Conservation (phyloP, 176 grass and related monocot species). For the Avena sativa region DNA sequence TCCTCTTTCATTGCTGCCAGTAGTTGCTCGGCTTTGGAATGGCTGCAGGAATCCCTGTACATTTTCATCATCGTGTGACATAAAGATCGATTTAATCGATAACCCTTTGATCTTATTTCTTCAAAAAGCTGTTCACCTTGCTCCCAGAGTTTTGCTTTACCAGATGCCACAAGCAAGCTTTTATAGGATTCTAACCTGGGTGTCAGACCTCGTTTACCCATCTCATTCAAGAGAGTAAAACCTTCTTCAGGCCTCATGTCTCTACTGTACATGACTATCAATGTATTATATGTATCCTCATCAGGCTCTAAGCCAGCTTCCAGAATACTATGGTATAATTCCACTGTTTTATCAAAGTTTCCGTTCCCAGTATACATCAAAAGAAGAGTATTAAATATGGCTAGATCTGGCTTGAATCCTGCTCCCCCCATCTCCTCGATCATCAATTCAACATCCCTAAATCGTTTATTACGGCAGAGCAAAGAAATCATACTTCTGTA, state of each 20-base stretch:
- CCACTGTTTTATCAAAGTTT: slow-evolving; percentile 72
- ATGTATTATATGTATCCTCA: slow-evolving; percentile 88
- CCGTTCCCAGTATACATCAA: slow-evolving; percentile 77
- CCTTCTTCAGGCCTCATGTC: slow-evolving; percentile 81
- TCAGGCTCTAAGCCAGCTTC: slow-evolving; percentile 72
- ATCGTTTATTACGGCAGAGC: slow-evolving; percentile 71
- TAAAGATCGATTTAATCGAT: slow-evolving; percentile 72
- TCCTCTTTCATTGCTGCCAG: slow-evolving; percentile 82
- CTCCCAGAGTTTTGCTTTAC: slow-evolving; percentile 79
- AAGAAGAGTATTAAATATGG: slow-evolving; percentile 75
- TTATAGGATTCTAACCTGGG: slow-evolving; percentile 89
- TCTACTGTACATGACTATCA: slow-evolving; percentile 93
- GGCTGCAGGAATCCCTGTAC: slow-evolving; percentile 77
- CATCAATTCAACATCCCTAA: slow-evolving; percentile 85
- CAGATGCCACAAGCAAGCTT: slow-evolving; percentile 83
- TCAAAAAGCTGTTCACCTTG: slow-evolving; percentile 85
- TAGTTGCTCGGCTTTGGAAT: slow-evolving; percentile 82
- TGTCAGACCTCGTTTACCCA: slow-evolving; percentile 68
- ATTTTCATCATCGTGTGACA: slow-evolving; percentile 97
- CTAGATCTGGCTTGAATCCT: slow-evolving; percentile 79
- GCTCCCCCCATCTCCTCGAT: slow-evolving; percentile 74
- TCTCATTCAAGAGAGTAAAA: slow-evolving; percentile 81
- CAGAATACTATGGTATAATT: slow-evolving; percentile 75
- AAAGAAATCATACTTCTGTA: slow-evolving; percentile 85
- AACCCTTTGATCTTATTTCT: slow-evolving; percentile 70